phyloP scores from a whole-genome alignment of 164 flowering plant species.

The Cinnamomum micranthum region DNA sequence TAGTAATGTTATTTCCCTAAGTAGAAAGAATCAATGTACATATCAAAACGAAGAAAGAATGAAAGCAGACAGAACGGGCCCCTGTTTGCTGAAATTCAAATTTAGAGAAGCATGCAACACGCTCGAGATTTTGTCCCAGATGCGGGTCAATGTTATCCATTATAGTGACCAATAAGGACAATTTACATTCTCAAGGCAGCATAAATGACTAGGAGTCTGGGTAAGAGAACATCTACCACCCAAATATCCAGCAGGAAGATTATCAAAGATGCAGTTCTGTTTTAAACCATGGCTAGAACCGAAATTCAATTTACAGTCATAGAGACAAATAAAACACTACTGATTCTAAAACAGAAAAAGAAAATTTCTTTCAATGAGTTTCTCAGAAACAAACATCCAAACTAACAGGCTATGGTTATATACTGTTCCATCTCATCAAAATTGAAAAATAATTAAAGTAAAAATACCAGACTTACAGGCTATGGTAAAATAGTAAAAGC shows the following conservation, averaged over 20 bases:
- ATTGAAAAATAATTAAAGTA: not conserved
- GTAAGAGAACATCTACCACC: not conserved
- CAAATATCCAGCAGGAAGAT: not conserved
- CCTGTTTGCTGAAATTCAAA: not conserved
- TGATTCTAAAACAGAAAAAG: too few species aligned
- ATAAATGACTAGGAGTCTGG: not conserved
- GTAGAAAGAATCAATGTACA: too few species aligned
- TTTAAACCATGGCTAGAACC: too few species aligned
- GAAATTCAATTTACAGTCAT: too few species aligned
- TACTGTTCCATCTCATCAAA: too few species aligned
- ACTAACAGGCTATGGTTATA: not conserved
- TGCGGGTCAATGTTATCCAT: not conserved
- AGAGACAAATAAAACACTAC: too few species aligned
- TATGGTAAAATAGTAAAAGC: too few species aligned
- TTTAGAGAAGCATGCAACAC: not conserved
- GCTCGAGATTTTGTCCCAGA: not conserved
- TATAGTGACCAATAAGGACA: not conserved
- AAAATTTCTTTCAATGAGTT: too few species aligned
- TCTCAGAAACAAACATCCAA: too few species aligned
- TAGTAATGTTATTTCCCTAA: not conserved
- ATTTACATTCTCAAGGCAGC: not conserved
- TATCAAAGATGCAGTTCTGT: too few species aligned
- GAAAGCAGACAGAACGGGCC: not conserved
- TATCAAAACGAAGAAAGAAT: too few species aligned
- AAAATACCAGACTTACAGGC: not conserved